Percentiles rank a stretch among this genome's conserved stretches.
Evolutionary conservation across 805 yeast genomes (phyloP).

Genomic region (Myxozyma monticola): DNA sequence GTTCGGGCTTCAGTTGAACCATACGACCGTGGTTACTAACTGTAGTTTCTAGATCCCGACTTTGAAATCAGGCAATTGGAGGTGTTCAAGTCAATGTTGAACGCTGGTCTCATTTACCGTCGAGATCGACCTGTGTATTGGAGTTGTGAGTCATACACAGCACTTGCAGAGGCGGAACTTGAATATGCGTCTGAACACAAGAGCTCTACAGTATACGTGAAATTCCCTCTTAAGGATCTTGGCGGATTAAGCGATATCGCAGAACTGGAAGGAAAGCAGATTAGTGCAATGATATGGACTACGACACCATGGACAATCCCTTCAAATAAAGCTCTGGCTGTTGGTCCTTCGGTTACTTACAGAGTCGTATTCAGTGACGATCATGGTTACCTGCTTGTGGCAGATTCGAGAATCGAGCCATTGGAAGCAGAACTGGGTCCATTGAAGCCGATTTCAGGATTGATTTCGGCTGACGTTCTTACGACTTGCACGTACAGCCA

Average conservation of each 20-base stretch:
- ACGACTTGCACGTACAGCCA: constrained; percentile 52
- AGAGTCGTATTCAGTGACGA: constrained; percentile 45
- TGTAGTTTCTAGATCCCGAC: constrained; percentile 43
- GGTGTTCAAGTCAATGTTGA: constrained; percentile 65
- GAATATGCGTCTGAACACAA: constrained; percentile 75
- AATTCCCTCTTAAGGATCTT: constrained; percentile 55
- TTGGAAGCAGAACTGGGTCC: constrained; percentile 36
- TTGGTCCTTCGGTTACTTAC: constrained; percentile 60
- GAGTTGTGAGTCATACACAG: constrained; percentile 93
- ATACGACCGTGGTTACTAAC: background rate
- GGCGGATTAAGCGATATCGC: constrained; percentile 15
- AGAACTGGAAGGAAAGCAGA: constrained; percentile 19
- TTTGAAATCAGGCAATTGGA: constrained; percentile 76
- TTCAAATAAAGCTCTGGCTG: constrained; percentile 80
- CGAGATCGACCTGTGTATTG: constrained; percentile 95
- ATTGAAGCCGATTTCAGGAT: constrained; percentile 21
- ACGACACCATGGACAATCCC: constrained; percentile 98
- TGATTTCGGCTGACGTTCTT: constrained; percentile 48
- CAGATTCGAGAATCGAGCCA: constrained; percentile 48
- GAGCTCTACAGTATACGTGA: constrained; percentile 67
- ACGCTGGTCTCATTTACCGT: constrained; percentile 66
- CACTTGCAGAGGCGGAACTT: constrained; percentile 93
- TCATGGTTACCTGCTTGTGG: constrained; percentile 57
- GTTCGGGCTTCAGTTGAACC: background rate
- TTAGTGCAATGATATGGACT: constrained; percentile 71